Evolutionary conservation across 225 moss, liverwort and hornwort species (phyloP).

Genomic region (Antitrichia curtipendula): DNA sequence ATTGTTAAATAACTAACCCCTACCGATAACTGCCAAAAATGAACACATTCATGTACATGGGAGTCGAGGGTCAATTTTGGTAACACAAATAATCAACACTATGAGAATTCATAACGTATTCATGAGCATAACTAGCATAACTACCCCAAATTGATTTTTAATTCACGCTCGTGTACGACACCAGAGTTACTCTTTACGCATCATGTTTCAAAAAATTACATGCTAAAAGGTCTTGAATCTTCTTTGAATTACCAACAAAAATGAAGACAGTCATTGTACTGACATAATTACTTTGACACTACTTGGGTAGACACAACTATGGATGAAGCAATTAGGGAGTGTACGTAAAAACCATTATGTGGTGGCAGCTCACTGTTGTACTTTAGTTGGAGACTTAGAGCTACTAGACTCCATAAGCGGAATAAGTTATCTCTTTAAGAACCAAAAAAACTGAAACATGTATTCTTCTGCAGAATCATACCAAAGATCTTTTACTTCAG

Average conservation of each 20-base stretch:
- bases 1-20: neutral
- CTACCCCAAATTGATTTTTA: too few species aligned
- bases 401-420: too few species aligned
- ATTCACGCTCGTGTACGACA: neutral
- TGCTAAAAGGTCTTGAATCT: neutral
- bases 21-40: neutral
- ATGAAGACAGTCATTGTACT: too few species aligned
- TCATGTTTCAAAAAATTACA: neutral
- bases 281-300: too few species aligned
- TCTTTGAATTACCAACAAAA: too few species aligned
- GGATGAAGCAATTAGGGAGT: too few species aligned
- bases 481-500: neutral
- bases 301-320: too few species aligned
- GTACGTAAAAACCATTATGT: too few species aligned
- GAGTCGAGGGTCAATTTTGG: neutral
- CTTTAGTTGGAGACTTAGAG: neutral
- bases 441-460: neutral
- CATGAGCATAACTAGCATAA: neutral
- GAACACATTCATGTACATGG: too few species aligned
- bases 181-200: neutral
- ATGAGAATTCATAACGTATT: neutral
- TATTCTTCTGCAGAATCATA: neutral
- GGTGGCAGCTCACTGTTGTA: too few species aligned
- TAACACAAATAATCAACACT: too few species aligned
- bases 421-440: neutral